Evolutionary conservation across 805 yeast genomes (phyloP).

Genomic region (Cyberlindnera xishuangbannaensis): DNA sequence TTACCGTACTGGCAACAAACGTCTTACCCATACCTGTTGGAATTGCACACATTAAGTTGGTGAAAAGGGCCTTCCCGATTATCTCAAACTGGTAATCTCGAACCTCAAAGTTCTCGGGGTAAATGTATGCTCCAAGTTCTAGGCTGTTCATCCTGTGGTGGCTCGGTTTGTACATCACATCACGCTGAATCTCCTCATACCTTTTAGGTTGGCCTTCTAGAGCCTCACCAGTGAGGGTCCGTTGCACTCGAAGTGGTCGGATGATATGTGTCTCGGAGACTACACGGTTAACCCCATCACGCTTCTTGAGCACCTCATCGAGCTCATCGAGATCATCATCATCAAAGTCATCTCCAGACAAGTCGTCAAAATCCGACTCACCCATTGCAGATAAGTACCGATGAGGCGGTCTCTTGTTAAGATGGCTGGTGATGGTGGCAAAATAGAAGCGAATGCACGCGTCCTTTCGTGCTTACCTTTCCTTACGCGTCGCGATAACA

Average conservation of each 20-base stretch:
- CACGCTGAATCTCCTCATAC: slow-evolving; percentile 34
- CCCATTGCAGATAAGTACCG: no score
- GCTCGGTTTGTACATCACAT: slow-evolving; percentile 35
- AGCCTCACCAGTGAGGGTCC: slow-evolving; percentile 29
- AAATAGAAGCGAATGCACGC: no score
- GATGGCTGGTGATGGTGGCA: no score
- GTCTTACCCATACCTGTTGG: slow-evolving; percentile 99
- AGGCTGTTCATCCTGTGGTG: slow-evolving; percentile 44
- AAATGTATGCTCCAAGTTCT: slow-evolving; percentile 47
- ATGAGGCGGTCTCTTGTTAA: no score
- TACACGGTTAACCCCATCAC: slow-evolving; percentile 27
- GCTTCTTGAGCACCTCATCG: slow-evolving; percentile 20
- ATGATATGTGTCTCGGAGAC: slow-evolving; percentile 27
- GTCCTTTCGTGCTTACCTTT: no score
- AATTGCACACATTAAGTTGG: slow-evolving; percentile 78
- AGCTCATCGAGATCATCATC: slow-evolving; percentile 20
- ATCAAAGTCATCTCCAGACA: slow-evolving; percentile 28
- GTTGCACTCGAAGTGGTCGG: slow-evolving; percentile 29
- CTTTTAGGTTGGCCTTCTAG: slow-evolving; percentile 16
- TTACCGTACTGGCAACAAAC: slow-evolving; percentile 89
- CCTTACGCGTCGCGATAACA: no score
- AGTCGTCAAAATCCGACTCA: slow-evolving; percentile 11
- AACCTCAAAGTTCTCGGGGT: slow-evolving; percentile 79
- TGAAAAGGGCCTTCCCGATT: slow-evolving; percentile 61
- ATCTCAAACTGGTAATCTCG: slow-evolving; percentile 89